Percentiles rank a stretch among this genome's conserved stretches.
Evolutionary conservation across 257 asterid genomes (phyloP).

Genomic region (Ophiorrhiza pumila): DNA sequence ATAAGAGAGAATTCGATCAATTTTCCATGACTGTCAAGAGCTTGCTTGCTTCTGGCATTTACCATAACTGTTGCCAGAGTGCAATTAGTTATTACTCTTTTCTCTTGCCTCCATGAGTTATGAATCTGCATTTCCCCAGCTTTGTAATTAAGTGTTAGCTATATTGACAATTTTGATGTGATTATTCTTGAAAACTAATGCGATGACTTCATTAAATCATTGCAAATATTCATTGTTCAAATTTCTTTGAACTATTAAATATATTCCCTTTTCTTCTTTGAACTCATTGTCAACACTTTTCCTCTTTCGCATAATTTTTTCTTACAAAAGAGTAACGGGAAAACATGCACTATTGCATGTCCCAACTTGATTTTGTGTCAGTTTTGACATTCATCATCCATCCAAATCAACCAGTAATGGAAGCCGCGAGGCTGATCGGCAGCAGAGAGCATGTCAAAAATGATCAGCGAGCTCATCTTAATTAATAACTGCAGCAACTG

Average conservation of each 20-base stretch:
- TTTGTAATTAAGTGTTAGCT: not conserved
- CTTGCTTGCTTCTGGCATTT: not conserved
- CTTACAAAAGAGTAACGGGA: not conserved
- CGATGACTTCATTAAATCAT: not conserved
- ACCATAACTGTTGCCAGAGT: not conserved
- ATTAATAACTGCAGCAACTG: too few relatives aligned
- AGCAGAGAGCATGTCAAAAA: not conserved
- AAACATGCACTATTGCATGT: too few relatives aligned
- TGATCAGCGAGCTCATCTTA: not conserved
- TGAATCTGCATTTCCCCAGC: constrained; percentile 3
- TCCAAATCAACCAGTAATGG: not conserved
- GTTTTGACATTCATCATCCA: not conserved
- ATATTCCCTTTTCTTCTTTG: not conserved
- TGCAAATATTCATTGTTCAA: not conserved
- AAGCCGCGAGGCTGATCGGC: not conserved
- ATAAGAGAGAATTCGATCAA: not conserved
- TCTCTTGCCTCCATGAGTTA: constrained; percentile 3
- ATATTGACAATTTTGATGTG: constrained; percentile 12
- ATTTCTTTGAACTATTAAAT: not conserved
- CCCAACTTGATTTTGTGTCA: not conserved
- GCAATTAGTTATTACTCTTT: not conserved
- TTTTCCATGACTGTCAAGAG: not conserved
- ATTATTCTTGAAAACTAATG: constrained; percentile 1
- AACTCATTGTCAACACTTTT: not conserved
- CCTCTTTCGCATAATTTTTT: not conserved